Conservation (phyloP, 2,329 filamentous ascomycete species). For the Chrysoporthe austroafricana region DNA sequence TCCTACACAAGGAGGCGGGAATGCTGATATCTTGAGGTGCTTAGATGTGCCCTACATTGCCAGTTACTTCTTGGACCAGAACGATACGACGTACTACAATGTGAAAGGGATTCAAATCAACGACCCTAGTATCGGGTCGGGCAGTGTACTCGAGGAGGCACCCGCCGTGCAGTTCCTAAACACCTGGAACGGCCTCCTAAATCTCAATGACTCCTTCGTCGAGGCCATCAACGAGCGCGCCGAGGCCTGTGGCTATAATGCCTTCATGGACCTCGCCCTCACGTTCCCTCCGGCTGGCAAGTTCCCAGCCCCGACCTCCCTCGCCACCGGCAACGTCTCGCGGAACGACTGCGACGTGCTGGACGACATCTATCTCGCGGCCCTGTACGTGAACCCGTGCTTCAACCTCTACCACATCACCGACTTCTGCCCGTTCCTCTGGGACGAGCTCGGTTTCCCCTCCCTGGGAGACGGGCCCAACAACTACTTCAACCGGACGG, state of each 20-base stretch:
- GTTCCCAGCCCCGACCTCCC: conserved; percentile 23
- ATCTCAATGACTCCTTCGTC: conserved; percentile 60
- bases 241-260: conserved; percentile 61
- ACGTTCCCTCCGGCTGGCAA: conserved; percentile 35
- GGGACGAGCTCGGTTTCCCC: conserved; percentile 33
- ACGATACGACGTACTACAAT: conserved; percentile 67
- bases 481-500: conserved; percentile 29
- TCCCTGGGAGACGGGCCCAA: conserved; percentile 23
- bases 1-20: not conserved
- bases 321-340: not conserved
- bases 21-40: not conserved
- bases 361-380: conserved; percentile 60
- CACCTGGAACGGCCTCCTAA: conserved; percentile 59
- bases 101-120: conserved; percentile 70
- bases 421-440: conserved; percentile 50
- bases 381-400: conserved; percentile 61
- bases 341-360: conserved; percentile 36
- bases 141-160: conserved; percentile 45
- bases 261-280: conserved; percentile 60
- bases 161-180: conserved; percentile 61
- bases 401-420: conserved; percentile 65
- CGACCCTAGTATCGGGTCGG: conserved; percentile 64
- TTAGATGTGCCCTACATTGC: conserved; percentile 66
- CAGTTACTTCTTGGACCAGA: conserved; percentile 67
- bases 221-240: conserved; percentile 52